These are phyloP conservation scores for Clohesyomyces aquaticus DNA, from an alignment of 495 filamentous ascomycete genomes.

Conservation along the genomic window DNA sequence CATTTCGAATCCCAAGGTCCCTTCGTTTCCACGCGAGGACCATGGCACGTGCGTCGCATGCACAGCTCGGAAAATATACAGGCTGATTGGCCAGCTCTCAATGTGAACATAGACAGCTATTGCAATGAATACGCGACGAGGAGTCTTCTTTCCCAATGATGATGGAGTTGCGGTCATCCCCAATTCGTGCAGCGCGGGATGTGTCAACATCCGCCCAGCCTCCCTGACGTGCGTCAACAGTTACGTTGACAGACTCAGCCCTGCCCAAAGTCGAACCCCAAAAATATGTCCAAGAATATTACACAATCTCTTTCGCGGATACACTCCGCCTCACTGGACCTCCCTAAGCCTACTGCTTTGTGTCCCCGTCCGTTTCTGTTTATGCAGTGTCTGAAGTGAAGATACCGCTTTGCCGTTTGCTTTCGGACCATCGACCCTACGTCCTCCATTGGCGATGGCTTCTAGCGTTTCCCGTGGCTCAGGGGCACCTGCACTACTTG, in stretches of 20 bases:
- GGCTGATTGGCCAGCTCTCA: too few species aligned
- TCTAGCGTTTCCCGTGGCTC: slow-evolving; percentile 11
- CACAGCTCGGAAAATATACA: too few species aligned
- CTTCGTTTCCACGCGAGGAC: too few species aligned
- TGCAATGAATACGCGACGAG: too few species aligned
- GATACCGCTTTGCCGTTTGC: slow-evolving; percentile 13
- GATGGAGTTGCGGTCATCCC: too few species aligned
- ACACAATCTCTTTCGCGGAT: neutral
- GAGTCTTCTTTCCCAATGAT: too few species aligned
- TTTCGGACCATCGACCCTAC: slow-evolving; percentile 3
- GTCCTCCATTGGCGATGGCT: neutral
- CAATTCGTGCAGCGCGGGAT: too few species aligned
- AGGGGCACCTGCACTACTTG: slow-evolving; percentile 23
- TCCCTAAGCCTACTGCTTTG: slow-evolving; percentile 31
- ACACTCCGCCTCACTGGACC: slow-evolving; percentile 11
- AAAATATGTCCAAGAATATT: neutral
- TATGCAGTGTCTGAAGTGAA: slow-evolving; percentile 11
- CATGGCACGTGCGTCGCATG: too few species aligned
- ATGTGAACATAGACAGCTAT: too few species aligned
- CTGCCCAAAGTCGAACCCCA: too few species aligned
- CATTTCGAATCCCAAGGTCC: too few species aligned
- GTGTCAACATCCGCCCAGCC: neutral
- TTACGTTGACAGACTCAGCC: neutral
- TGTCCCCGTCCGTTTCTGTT: slow-evolving; percentile 19
- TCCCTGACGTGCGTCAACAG: neutral